Evolutionary conservation across 2,329 filamentous ascomycete genomes (phyloP).

Genomic region (Fusarium scirpi): DNA sequence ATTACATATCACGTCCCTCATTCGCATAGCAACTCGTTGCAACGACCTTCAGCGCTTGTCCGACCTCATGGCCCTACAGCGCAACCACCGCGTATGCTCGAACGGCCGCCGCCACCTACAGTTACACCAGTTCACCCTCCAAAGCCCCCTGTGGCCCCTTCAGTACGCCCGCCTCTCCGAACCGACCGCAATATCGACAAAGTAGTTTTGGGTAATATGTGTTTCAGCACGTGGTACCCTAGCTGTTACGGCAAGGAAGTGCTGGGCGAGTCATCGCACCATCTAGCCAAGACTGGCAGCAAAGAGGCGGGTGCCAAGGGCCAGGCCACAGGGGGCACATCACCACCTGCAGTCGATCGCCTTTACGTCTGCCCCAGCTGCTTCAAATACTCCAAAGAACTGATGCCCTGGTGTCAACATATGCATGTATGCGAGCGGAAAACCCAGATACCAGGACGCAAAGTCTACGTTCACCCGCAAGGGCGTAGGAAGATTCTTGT

Average conservation of each 20-base stretch:
- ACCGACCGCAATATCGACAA: constrained; percentile 84
- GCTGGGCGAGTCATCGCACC: constrained; percentile 62
- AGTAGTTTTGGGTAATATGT: constrained; percentile 85
- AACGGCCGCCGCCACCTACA: constrained; percentile 45
- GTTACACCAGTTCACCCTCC: constrained; percentile 53
- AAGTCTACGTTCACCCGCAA: constrained; percentile 76
- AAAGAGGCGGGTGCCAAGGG: constrained; percentile 49
- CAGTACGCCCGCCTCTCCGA: constrained; percentile 53
- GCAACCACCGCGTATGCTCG: constrained; percentile 49
- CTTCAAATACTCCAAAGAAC: constrained; percentile 86
- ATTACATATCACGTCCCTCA: constrained; percentile 57
- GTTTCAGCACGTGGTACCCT: constrained; percentile 92
- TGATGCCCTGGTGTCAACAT: constrained; percentile 69
- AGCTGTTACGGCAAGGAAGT: constrained; percentile 87
- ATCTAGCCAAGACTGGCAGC: constrained; percentile 45
- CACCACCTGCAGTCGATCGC: constrained; percentile 66
- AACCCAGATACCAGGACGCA: constrained; percentile 70
- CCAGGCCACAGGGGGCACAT: constrained; percentile 41
- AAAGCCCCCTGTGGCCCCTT: constrained; percentile 48
- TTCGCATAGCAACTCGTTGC: constrained; percentile 43
- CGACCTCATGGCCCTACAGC: constrained; percentile 52
- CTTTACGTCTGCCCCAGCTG: constrained; percentile 92
- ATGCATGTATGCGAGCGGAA: constrained; percentile 67
- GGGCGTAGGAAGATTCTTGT: constrained; percentile 57
- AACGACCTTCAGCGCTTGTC: constrained; percentile 49